Evolutionary conservation across 768 basidiomycete genomes (phyloP).

Genomic region (Tylopilus rubrobrunneus): DNA sequence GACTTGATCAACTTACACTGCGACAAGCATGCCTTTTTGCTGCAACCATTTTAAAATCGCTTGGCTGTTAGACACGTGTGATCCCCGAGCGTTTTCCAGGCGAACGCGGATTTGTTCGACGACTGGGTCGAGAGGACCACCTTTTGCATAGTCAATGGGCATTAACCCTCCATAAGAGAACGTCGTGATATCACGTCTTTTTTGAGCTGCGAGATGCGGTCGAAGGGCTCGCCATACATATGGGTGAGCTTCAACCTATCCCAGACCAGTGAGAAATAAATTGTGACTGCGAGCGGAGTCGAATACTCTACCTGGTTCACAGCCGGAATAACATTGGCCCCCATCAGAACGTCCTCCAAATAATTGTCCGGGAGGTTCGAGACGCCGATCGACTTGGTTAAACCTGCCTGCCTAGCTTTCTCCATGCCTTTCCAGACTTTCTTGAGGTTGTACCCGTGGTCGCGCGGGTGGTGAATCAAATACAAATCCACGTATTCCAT

Average conservation of each 20-base stretch:
- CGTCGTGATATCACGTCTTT: constrained; percentile 36
- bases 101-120: constrained; percentile 32
- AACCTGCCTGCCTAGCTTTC: constrained; percentile 41
- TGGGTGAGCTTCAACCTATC: constrained; percentile 51
- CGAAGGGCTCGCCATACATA: constrained; percentile 44
- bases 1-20: constrained; percentile 31
- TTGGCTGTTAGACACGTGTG: constrained; percentile 25
- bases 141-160: constrained; percentile 33
- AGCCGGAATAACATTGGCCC: constrained; percentile 43
- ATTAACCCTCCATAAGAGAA: constrained; percentile 40
- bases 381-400: constrained; percentile 45
- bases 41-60: constrained; percentile 30
- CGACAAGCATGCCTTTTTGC: constrained; percentile 29
- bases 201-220: constrained; percentile 32
- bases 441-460: constrained; percentile 40
- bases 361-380: constrained; percentile 47
- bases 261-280: not conserved
- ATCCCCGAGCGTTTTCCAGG: constrained; percentile 22
- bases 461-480: constrained; percentile 50
- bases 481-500: constrained; percentile 60
- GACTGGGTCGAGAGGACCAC: constrained; percentile 40
- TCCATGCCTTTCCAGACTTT: constrained; percentile 63
- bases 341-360: constrained; percentile 41
- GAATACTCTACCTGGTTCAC: constrained; percentile 46
- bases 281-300: not conserved